Evolutionary conservation across 2,329 filamentous ascomycete genomes (phyloP), one percentile per base, ranked within the genome.

Genomic region (Sporothrix mexicana): DNA sequence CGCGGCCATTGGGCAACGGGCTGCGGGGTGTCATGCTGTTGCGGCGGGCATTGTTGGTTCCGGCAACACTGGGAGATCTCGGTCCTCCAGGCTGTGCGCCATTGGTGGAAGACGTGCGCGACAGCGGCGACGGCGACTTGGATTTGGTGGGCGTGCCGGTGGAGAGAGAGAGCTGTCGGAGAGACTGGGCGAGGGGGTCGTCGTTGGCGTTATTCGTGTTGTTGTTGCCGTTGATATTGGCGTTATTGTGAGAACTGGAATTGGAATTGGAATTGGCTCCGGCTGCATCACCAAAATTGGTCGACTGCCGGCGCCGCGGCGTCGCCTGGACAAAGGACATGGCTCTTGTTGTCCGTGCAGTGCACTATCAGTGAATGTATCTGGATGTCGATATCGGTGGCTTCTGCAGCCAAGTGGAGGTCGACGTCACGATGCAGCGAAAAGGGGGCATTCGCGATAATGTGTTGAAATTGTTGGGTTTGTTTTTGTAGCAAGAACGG

Each of bases 1-100:
- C 82, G 15, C 82, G 80, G 23, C 82, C 80, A 73, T 76, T 9
- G 78, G 72, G 53, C 77, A 86, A 70, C 77, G 85, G 82, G 79
- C 86, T 78, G 78, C 84, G 77, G 80, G 84, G 74, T 76, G 82
- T 74, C 77, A 79, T 76, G 78, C 82, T 72, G 77, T 81, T 59
- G 77, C 78, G 59, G 73, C 74, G 74, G 17, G 8, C 51, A 10
- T 69, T 72, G 49, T 70, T 72, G 77, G 70, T 73, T 77, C 79
- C 81, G 57, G 80, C 78, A 15, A 82, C 79, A 61, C 74, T 80
- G 8, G 85, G 83, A 5, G 83, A 82, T n/a, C 79, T 80, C 25
- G 12, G 70, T 36, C 30, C 55, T 41, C 62, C 49, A 1, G 51
- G 30, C 3, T 25, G 10, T 2, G 59, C n/a, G 12, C 49, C 62